Base-by-base conservation (phyloP, 2,329 filamentous ascomycete genomes). In the Colletotrichum echinochloae region DNA sequence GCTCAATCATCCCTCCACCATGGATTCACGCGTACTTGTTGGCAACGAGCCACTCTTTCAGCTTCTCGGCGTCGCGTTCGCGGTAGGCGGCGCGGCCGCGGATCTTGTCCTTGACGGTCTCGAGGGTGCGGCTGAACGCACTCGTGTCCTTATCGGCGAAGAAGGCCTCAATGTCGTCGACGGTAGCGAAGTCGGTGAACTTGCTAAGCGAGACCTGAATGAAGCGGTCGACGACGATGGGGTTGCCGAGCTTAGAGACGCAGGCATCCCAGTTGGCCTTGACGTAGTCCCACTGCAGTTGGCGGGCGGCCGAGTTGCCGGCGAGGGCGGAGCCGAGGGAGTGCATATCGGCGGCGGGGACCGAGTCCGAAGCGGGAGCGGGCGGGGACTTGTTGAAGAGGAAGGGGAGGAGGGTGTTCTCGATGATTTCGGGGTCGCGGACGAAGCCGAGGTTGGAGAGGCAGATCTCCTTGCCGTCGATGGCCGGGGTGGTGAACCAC, bases 381-480 rank as follows among this genome's bases (percentile, higher is more conserved):
- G 86, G 86, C 1, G 87, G 87, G 1, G 85, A 84, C 41, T 81
- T 87, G 79, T 92, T 91, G 74, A 94, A 95, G 81, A 97, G 92
- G 81, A 95, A 98, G 88, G 81, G 91, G 75, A 85, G 92, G 78
- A 87, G 91, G 86, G 77, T 91, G 82, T 81, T 82, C 66, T 87
- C 83, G 54, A 97, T 90, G 37, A 98, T 84, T 12, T 90, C 88
- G 14, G 82, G 78, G 65, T 94, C 89, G 75, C 91, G 91, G 26
- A 92, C 90, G 48, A 90, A 89, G 41, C 94, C 94, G 54, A 99
- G 87, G 5, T 92, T 89, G 46, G 88, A 85, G 3, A 98, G 88
- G 74, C 90, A 92, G 73, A 97, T 92, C 75, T 97, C 94, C 81
- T 95, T 97, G 76, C 94, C 95, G 76, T 98, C 96, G 46, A 98